These are phyloP conservation scores for Biscutella laevigata DNA, from an alignment of 441 rosid species.

Conservation along the genomic window DNA sequence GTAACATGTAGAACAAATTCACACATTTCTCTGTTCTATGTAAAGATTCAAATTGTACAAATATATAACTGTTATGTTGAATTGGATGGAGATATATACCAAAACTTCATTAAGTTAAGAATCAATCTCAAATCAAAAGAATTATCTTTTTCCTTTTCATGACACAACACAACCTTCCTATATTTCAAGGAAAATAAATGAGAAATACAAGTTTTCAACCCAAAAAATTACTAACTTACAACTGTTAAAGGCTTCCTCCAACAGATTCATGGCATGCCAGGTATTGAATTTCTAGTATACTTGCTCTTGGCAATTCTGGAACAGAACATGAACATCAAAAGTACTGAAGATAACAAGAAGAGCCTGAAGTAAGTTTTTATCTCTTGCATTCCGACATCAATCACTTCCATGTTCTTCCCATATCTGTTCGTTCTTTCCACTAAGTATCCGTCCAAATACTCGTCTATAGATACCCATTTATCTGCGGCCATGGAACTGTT, in stretches of 20 bases:
- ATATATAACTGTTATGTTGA: constrained; percentile 1
- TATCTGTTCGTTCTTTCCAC: constrained; percentile 81
- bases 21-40: constrained; percentile 14
- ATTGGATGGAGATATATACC: background rate
- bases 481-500: constrained; percentile 39
- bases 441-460: constrained; percentile 83
- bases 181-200: background rate
- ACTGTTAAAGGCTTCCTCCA: constrained; percentile 6
- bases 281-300: constrained; percentile 47
- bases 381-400: constrained; percentile 95
- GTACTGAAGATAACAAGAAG: constrained; percentile 74
- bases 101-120: background rate
- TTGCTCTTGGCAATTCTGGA: constrained; percentile 82
- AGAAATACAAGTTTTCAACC: constrained; percentile 16
- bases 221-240: constrained; percentile 20
- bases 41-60: constrained; percentile 20
- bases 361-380: constrained; percentile 93
- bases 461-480: constrained; percentile 83
- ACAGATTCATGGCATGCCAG: constrained; percentile 30
- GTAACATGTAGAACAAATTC: no score
- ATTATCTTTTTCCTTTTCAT: constrained; percentile 7
- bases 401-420: constrained; percentile 81
- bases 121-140: constrained; percentile 14
- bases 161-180: constrained; percentile 10
- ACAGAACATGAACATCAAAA: constrained; percentile 90